Percentiles rank a stretch among this genome's conserved stretches.
Evolutionary conservation across 1,284 basidiomycete genomes (phyloP).

Genomic region (Golubevia sp.): DNA sequence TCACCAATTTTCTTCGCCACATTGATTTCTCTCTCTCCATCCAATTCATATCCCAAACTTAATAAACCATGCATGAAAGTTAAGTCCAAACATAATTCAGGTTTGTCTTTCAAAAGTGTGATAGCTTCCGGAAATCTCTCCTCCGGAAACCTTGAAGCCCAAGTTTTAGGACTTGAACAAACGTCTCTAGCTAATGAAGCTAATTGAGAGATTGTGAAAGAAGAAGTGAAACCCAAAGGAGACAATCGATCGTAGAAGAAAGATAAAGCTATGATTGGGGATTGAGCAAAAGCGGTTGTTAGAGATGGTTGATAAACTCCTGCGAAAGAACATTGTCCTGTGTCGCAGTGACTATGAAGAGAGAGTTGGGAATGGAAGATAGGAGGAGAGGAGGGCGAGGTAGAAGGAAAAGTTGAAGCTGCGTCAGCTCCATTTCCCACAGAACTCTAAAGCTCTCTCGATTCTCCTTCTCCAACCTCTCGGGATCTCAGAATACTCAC

Average conservation of each 20-base stretch:
- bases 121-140: conserved; percentile 65
- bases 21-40: conserved; percentile 68
- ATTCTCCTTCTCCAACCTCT: background rate
- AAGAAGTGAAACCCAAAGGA: conserved; percentile 71
- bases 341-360: conserved; percentile 70
- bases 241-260: conserved; percentile 95
- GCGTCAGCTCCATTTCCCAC: conserved; percentile 8
- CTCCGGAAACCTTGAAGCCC: conserved; percentile 26
- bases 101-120: conserved; percentile 77
- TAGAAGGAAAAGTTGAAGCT: background rate
- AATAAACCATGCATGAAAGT: conserved; percentile 92
- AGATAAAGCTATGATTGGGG: conserved; percentile 66
- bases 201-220: conserved; percentile 44
- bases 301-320: conserved; percentile 97
- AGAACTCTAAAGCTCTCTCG: background rate
- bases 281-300: conserved; percentile 75
- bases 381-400: background rate
- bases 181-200: conserved; percentile 38
- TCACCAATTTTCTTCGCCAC: conserved; percentile 78
- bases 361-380: background rate
- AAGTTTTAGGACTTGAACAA: conserved; percentile 18
- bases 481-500: conserved; percentile 66
- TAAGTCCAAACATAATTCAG: conserved; percentile 93
- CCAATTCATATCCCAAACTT: conserved; percentile 66
- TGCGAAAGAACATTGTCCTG: conserved; percentile 90